Evolutionary conservation across 1,284 basidiomycete genomes (phyloP).

Genomic region (Hypsizygus ulmarius): DNA sequence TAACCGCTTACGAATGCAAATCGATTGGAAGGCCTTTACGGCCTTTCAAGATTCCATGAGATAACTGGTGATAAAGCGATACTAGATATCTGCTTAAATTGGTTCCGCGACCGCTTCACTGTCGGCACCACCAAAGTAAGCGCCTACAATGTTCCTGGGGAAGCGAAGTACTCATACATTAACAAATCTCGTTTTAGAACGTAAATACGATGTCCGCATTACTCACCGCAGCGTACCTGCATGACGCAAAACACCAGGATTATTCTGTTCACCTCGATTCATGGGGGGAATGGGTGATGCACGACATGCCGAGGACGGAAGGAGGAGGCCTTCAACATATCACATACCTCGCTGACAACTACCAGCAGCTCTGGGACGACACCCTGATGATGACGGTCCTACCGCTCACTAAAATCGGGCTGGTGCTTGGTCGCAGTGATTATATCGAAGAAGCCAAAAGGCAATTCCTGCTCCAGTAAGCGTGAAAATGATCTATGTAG

Average conservation of each 20-base stretch:
- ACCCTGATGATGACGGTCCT: conserved; percentile 67
- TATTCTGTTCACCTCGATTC: conserved; percentile 50
- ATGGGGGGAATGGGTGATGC: conserved; percentile 68
- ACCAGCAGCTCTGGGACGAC: conserved; percentile 66
- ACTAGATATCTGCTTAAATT: conserved; percentile 48
- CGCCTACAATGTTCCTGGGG: not conserved
- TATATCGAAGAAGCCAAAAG: conserved; percentile 64
- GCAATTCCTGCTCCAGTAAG: conserved; percentile 54
- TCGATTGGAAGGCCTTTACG: conserved; percentile 39
- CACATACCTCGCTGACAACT: conserved; percentile 52
- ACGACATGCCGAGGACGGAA: conserved; percentile 54
- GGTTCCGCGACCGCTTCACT: conserved; percentile 56
- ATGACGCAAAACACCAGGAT: conserved; percentile 38
- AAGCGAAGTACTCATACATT: not conserved
- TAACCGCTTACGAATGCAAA: conserved; percentile 1
- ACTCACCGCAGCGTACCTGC: conserved; percentile 55
- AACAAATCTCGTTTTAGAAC: conserved; percentile 34
- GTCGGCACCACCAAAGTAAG: conserved; percentile 54
- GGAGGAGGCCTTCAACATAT: conserved; percentile 63
- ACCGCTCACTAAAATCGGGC: conserved; percentile 60
- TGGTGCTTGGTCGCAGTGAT: conserved; percentile 49
- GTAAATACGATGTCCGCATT: conserved; percentile 69
- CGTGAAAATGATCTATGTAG: conserved; percentile 1
- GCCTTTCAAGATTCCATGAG: conserved; percentile 43
- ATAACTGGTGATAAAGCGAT: conserved; percentile 43